A percentile compares a stretch with the other conserved stretches of the same genome.
Evolutionary conservation across 2,329 filamentous ascomycete genomes (phyloP).

Genomic region (Nemania diffusa): DNA sequence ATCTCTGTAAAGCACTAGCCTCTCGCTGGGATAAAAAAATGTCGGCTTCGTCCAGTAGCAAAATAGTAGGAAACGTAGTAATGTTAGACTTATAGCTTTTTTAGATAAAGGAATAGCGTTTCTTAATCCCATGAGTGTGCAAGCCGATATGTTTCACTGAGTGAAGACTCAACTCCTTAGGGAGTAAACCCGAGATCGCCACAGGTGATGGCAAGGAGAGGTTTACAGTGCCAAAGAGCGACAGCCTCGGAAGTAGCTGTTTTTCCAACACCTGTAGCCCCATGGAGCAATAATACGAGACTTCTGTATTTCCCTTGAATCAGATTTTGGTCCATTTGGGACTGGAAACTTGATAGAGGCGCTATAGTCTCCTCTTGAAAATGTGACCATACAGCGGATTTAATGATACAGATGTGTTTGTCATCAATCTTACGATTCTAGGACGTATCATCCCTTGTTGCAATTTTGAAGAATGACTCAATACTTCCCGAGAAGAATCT

Average conservation of each 20-base stretch:
- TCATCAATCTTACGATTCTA: conserved; percentile 19
- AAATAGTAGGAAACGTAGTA: conserved; percentile 5
- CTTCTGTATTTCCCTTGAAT: conserved; percentile 24
- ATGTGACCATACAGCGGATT: conserved; percentile 21
- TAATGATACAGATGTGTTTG: conserved; percentile 10
- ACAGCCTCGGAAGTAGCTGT: conserved; percentile 28
- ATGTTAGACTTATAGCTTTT: background rate
- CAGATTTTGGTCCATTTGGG: conserved; percentile 23
- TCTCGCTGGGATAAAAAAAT: conserved; percentile 31
- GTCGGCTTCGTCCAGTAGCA: conserved; percentile 40
- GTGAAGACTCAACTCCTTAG: conserved; percentile 21
- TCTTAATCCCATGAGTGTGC: conserved; percentile 25
- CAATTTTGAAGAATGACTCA: conserved; percentile 2
- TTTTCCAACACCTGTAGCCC: conserved; percentile 27
- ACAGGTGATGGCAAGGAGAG: conserved; percentile 27
- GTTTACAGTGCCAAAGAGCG: conserved; percentile 24
- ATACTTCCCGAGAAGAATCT: conserved; percentile 19
- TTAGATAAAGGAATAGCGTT: too few relatives aligned
- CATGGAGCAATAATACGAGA: conserved; percentile 29
- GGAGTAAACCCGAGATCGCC: conserved; percentile 30
- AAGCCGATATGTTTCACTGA: conserved; percentile 22
- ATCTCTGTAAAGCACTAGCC: conserved; percentile 41
- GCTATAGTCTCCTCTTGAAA: conserved; percentile 22
- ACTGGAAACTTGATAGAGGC: background rate
- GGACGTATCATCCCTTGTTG: background rate